phyloP scores from a whole-genome alignment of 106 monocot genomes.

The Phalaenopsis equestris region DNA sequence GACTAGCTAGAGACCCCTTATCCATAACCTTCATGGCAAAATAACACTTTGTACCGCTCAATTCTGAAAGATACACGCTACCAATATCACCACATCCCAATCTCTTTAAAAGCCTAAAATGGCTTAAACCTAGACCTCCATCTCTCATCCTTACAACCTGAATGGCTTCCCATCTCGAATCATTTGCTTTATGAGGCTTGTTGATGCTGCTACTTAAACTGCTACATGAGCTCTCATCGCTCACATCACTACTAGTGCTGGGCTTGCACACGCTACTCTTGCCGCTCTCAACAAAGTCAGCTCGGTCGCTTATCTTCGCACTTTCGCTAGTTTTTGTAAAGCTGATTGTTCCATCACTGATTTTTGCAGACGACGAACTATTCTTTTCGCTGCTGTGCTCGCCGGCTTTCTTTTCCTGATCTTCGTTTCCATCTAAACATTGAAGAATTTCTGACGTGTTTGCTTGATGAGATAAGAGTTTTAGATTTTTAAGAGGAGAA shows the following conservation, averaged over 20 bases:
- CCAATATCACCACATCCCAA: conserved; percentile 58
- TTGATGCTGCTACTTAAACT: conserved; percentile 34
- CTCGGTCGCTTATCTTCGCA: conserved; percentile 18
- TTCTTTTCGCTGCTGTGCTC: conserved; percentile 18
- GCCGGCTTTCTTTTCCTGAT: conserved; percentile 16
- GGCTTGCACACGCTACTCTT: conserved; percentile 34
- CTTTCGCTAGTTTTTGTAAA: conserved; percentile 20
- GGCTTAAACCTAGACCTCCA: conserved; percentile 38
- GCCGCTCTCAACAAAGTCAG: conserved; percentile 17
- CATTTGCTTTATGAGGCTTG: conserved; percentile 46
- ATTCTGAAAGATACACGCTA: conserved; percentile 50
- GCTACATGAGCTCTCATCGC: conserved; percentile 34
- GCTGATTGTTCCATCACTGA: conserved; percentile 21
- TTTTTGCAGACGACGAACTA: conserved; percentile 21
- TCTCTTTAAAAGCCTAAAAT: conserved; percentile 45
- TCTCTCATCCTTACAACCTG: conserved; percentile 22
- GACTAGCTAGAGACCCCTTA: conserved; percentile 42
- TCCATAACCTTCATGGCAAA: conserved; percentile 75
- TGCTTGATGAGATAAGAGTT: neutral
- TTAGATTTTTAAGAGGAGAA: neutral
- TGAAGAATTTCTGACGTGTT: neutral
- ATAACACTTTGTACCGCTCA: conserved; percentile 40
- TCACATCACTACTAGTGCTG: conserved; percentile 34
- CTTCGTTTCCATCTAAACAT: conserved; percentile 4
- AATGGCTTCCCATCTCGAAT: conserved; percentile 46